Percentiles rank a stretch among this genome's conserved stretches.
Conservation (phyloP, 2,329 filamentous ascomycete species). For the Colletotrichum limetticola region DNA sequence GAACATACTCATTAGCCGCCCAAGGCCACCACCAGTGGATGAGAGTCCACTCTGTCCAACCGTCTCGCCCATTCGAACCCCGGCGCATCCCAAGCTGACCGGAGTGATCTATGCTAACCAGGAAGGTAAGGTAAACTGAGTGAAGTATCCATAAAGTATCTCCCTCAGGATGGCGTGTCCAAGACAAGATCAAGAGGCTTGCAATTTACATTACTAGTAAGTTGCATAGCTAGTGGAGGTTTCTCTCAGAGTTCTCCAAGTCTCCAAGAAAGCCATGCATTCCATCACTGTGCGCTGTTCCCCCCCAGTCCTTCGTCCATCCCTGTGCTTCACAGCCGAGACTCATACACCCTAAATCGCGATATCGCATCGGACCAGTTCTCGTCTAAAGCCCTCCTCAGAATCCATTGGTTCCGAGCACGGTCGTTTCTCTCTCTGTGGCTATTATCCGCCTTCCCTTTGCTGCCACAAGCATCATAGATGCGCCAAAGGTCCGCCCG, state of each 20-base stretch:
- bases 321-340: slow-evolving; percentile 12
- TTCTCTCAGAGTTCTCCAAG: not conserved
- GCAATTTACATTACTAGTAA: slow-evolving; percentile 4
- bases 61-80: not conserved
- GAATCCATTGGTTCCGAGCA: slow-evolving; percentile 14
- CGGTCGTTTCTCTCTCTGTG: not conserved
- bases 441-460: slow-evolving; percentile 13
- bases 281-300: slow-evolving; percentile 10
- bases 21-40: not conserved
- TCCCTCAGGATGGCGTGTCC: slow-evolving; percentile 7
- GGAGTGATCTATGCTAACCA: not conserved
- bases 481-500: not conserved
- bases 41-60: not conserved
- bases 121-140: not conserved
- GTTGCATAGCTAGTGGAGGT: not conserved
- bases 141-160: not conserved
- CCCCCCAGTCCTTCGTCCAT: slow-evolving; percentile 11
- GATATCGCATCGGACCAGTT: slow-evolving; percentile 1
- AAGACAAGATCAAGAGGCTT: not conserved
- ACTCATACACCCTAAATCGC: not conserved
- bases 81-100: slow-evolving; percentile 16
- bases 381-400: not conserved
- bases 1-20: slow-evolving; percentile 21
- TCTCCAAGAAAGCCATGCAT: slow-evolving; percentile 11
- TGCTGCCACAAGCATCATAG: slow-evolving; percentile 14